phyloP scores from a whole-genome alignment of 345 rosid species.

The Rubroshorea leprosula region DNA sequence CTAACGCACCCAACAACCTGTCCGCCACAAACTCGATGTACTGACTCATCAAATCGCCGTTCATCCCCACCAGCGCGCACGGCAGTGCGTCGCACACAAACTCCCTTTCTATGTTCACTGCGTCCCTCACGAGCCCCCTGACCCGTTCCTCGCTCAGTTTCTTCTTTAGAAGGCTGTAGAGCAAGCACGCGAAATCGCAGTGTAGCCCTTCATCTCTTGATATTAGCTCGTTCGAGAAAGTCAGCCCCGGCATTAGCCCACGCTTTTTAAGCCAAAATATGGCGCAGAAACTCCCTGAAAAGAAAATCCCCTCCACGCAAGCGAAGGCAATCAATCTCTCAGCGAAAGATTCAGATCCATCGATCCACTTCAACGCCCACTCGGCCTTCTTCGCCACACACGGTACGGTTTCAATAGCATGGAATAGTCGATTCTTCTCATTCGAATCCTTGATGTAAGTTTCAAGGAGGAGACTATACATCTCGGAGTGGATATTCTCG shows the following conservation, averaged over 20 bases:
- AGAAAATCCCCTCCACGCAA: conserved; percentile 90
- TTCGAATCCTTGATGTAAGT: conserved; percentile 77
- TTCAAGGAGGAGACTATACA: conserved; percentile 87
- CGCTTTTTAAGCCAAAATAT: conserved; percentile 94
- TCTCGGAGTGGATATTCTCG: conserved; percentile 94
- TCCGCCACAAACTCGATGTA: conserved; percentile 76
- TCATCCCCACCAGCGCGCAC: conserved; percentile 88
- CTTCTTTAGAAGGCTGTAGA: conserved; percentile 47
- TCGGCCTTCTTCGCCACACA: conserved; percentile 55
- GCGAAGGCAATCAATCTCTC: conserved; percentile 81
- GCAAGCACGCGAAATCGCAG: conserved; percentile 85
- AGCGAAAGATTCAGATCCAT: conserved; percentile 67
- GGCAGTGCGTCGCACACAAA: conserved; percentile 93
- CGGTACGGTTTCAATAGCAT: conserved; percentile 57
- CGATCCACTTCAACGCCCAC: conserved; percentile 80
- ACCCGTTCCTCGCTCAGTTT: conserved; percentile 75
- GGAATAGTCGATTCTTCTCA: conserved; percentile 46
- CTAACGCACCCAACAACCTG: conserved; percentile 49
- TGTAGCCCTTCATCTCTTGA: conserved; percentile 95
- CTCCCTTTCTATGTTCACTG: conserved; percentile 82
- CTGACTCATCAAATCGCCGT: conserved; percentile 64
- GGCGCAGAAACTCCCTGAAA: conserved; percentile 82
- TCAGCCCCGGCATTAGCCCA: conserved; percentile 85
- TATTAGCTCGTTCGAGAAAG: conserved; percentile 89
- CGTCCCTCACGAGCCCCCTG: conserved; percentile 53